Conservation (phyloP, 1,284 basidiomycete species). For the Porodaedalea pini region DNA sequence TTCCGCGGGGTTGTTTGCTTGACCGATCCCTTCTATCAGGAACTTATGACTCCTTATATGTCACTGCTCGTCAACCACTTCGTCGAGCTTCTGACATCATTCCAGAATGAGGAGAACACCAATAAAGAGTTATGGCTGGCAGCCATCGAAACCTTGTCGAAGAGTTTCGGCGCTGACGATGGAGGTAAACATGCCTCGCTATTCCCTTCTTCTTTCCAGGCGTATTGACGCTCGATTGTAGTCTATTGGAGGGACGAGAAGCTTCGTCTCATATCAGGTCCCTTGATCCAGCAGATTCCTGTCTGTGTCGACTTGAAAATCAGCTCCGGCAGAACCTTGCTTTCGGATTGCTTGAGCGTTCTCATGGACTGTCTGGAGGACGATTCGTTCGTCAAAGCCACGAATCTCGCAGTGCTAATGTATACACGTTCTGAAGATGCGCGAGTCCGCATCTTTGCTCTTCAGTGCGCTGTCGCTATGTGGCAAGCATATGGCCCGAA, state of each 20-base stretch:
- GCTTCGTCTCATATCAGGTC: slow-evolving; percentile 55
- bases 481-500: slow-evolving; percentile 80
- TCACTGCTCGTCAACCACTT: slow-evolving; percentile 71
- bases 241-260: slow-evolving; percentile 89
- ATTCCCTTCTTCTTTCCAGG: neutral
- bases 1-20: slow-evolving; percentile 7
- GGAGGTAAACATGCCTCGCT: slow-evolving; percentile 53
- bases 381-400: slow-evolving; percentile 66
- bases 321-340: slow-evolving; percentile 33
- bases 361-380: slow-evolving; percentile 56
- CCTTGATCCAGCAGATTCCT: slow-evolving; percentile 64
- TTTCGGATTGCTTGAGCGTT: slow-evolving; percentile 49
- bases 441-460: slow-evolving; percentile 62
- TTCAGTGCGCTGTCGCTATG: slow-evolving; percentile 65
- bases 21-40: slow-evolving; percentile 38
- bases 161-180: slow-evolving; percentile 78
- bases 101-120: slow-evolving; percentile 32
- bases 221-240: slow-evolving; percentile 29
- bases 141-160: slow-evolving; percentile 61
- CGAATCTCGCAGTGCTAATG: slow-evolving; percentile 86
- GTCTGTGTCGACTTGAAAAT: slow-evolving; percentile 40
- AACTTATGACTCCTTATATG: slow-evolving; percentile 89
- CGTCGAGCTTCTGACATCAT: slow-evolving; percentile 59
- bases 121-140: slow-evolving; percentile 59
- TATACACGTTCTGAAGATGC: slow-evolving; percentile 80